A percentile compares a stretch with the other conserved stretches of the same genome.
Conservation (phyloP, 352 stramenopile species). For the Hyaloperonospora brassicae region DNA sequence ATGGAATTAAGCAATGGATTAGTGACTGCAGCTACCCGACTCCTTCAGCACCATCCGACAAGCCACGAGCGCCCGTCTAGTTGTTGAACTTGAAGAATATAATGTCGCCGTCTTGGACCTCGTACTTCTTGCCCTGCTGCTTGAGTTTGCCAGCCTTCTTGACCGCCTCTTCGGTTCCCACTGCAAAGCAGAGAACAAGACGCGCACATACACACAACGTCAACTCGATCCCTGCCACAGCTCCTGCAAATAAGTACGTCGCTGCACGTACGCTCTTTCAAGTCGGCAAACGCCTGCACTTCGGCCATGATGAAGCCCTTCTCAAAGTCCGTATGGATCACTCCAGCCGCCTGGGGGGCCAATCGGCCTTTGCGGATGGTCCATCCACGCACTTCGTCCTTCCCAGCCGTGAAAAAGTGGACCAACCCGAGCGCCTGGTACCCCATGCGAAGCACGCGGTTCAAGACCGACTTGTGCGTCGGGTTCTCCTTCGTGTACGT, state of each 20-base stretch:
- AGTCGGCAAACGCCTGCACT: slow-evolving; percentile 81
- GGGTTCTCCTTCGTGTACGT: slow-evolving; percentile 78
- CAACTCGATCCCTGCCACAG: slow-evolving; percentile 5
- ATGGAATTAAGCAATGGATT: slow-evolving; percentile 31
- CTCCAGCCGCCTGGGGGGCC: slow-evolving; percentile 95
- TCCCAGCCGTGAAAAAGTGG: slow-evolving; percentile 98
- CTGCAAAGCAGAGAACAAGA: slow-evolving; percentile 18
- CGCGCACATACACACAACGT: not conserved
- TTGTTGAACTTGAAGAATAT: slow-evolving; percentile 92
- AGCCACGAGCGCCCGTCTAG: slow-evolving; percentile 27
- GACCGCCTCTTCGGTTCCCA: slow-evolving; percentile 77
- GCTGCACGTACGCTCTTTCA: slow-evolving; percentile 80
- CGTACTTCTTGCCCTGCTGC: slow-evolving; percentile 88
- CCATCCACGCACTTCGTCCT: slow-evolving; percentile 98
- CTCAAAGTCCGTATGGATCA: slow-evolving; percentile 99
- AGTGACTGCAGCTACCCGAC: slow-evolving; percentile 6
- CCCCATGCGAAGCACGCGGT: slow-evolving; percentile 96
- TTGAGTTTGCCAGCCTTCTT: slow-evolving; percentile 87
- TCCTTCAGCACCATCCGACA: slow-evolving; percentile 14
- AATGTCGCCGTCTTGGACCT: slow-evolving; percentile 83
- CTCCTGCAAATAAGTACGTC: not conserved
- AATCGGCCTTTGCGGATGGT: slow-evolving; percentile 96
- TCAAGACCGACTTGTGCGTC: slow-evolving; percentile 88
- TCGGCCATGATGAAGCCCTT: slow-evolving; percentile 98
- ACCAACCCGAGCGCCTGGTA: slow-evolving; percentile 97